Base-by-base conservation (phyloP, 192 early-diverging fungal species). In the Coemansia sp. region DNA sequence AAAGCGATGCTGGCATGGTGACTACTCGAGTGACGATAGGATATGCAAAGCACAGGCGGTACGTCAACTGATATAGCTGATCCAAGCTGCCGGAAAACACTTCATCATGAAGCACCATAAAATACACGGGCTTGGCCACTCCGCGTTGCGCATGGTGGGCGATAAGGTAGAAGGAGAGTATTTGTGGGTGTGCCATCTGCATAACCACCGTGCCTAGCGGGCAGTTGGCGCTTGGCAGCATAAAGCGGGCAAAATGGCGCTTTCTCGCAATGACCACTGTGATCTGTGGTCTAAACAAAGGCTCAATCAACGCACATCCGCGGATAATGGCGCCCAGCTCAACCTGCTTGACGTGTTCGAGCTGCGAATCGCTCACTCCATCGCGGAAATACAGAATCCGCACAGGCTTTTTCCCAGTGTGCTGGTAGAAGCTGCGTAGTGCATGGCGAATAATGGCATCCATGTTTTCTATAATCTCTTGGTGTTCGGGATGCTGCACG, bases 311-410 rank as follows among this genome's bases (percentile, higher is more conserved):
- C 5, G 2, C 11, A 47, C 72, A 76, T 9, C 44, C 72, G 3
- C 15, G 23, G 44, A 58, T 54, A 3, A 76, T 51, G 0, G 53
- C 66, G 0, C 28, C 41, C 28, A 76, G 44, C 58, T 76, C 72
- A 2, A 69, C 36, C 26, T 51, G 45, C 52, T 56, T 62, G 11
- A 69, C 55, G 0, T 14, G 9, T 11, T 40, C 34, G 42, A 76
- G 45, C 51, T 64, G 61, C 41, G 66, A 46, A 32, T 76, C 72
- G 12, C 45, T 63, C 11, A 69, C 66, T 14, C 85, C 85, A 43
- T 87, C 84, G 40, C 84, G 62, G 56, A 76, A 86, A 44, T 84
- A 80, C 15, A 87, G 2, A 40, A 87, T 83, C 21, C 79, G 64
- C 34, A 44, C 16, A 8, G 84, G 85, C 38, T 80, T 80, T 4